phyloP scores from a whole-genome alignment of 1,139 yeast species.

The Yamadazyma taylorii region DNA sequence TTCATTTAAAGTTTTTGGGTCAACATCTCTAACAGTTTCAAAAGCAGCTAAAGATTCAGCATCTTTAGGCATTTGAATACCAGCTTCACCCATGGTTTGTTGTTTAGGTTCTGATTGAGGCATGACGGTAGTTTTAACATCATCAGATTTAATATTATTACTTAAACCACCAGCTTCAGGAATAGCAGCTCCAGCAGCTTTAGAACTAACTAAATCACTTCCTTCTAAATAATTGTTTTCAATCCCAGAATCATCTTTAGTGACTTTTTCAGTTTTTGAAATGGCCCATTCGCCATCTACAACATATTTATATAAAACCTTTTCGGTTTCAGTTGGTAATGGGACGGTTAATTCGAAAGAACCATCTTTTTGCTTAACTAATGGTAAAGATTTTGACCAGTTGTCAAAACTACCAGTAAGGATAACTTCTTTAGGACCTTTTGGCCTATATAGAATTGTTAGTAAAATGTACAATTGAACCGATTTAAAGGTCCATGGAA shows the following conservation, averaged over 20 bases:
- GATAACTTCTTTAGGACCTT: constrained; percentile 69
- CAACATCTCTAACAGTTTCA: constrained; percentile 33
- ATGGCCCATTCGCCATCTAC: constrained; percentile 74
- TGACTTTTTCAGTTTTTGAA: constrained; percentile 43
- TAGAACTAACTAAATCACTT: constrained; percentile 36
- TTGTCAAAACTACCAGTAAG: constrained; percentile 78
- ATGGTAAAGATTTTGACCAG: constrained; percentile 62
- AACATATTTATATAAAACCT: constrained; percentile 63
- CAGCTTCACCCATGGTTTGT: constrained; percentile 59
- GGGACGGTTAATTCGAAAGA: constrained; percentile 62
- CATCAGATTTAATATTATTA: constrained; percentile 26
- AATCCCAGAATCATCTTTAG: constrained; percentile 54
- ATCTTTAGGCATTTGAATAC: constrained; percentile 43
- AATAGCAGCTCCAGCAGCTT: constrained; percentile 37
- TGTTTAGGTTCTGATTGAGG: constrained; percentile 53
- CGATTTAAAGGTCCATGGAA: not conserved
- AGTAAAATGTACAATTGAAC: constrained; percentile 9
- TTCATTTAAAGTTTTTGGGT: constrained; percentile 49
- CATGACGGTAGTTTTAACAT: constrained; percentile 51
- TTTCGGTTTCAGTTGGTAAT: constrained; percentile 40
- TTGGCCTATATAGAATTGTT: constrained; percentile 50
- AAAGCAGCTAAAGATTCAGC: constrained; percentile 42
- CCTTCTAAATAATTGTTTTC: constrained; percentile 57
- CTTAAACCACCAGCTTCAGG: constrained; percentile 59
- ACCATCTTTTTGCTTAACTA: constrained; percentile 62